Base-by-base conservation (phyloP, 768 basidiomycete species). In the Pleurotus djamor region DNA sequence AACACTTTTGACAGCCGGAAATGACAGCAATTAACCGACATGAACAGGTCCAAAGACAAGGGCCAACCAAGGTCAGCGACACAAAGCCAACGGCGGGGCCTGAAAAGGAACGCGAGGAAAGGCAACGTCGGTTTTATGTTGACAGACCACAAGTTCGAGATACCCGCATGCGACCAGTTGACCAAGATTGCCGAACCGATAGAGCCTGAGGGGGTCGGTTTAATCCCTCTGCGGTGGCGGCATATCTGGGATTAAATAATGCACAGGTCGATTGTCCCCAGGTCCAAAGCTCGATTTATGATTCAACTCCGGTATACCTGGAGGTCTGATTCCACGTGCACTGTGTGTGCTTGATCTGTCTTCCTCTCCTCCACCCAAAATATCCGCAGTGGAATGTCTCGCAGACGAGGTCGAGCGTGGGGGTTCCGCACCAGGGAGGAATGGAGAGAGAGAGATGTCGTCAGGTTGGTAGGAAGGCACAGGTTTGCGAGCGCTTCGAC, bases 221-320 rank as follows among this genome's bases (percentile, higher is more conserved):
- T 62, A 66, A 43, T 74, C 69, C 57, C 52, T 65, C 64, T 62
- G 66, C 9, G 69, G 69, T 16, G 66, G 69, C 14, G 84, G 84
- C 77, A 85, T 76, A 64, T 86, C 84, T 7, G 84, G 84, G 44
- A 86, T 85, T 59, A 86, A 66, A 72, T 83, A 85, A 67, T 86
- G 84, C 60, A 86, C 62, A 28, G 76, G 75, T 47, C 76, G 71
- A 28, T 36, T 41, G 5, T 74, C 73, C 9, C 75, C 75, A 36
- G 74, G 74, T 52, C 77, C 81, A 67, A 83, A 74, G 67, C 78
- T 80, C 43, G 69, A 68, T 67, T 80, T 80, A 63, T 74, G 81
- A 34, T 49, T 59, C 61, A 79, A 69, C 63, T 52, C 68, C 47
- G 52, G 59, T 48, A 47, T 32, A 48, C 38, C 49, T 14, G 59